Conservation (phyloP, 768 basidiomycete genomes). For the Lactarius sp. region DNA sequence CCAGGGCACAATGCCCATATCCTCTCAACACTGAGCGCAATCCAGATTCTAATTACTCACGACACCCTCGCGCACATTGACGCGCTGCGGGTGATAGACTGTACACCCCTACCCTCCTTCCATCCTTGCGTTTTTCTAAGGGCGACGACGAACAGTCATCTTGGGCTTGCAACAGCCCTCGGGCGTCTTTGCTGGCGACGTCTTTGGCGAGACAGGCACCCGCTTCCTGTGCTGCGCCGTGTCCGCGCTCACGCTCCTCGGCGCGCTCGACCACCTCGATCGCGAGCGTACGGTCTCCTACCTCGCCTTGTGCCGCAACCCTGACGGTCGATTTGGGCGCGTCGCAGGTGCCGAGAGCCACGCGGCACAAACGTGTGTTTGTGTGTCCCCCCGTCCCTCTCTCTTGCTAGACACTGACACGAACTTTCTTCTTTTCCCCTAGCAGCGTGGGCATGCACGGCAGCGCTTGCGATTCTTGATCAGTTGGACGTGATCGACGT, state of each 20-base stretch:
- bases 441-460: too few relatives aligned
- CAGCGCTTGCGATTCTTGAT: too few relatives aligned
- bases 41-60: too few relatives aligned
- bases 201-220: constrained; percentile 89
- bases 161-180: constrained; percentile 66
- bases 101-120: too few relatives aligned
- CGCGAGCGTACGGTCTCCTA: constrained; percentile 63
- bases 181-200: constrained; percentile 86
- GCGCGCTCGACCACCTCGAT: constrained; percentile 64
- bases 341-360: constrained; percentile 87
- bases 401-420: background rate
- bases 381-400: background rate
- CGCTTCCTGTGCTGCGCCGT: constrained; percentile 90
- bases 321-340: constrained; percentile 92
- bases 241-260: constrained; percentile 75
- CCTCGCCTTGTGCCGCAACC: constrained; percentile 77
- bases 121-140: background rate
- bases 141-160: background rate
- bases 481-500: too few relatives aligned
- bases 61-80: too few relatives aligned
- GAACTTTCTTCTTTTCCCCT: background rate
- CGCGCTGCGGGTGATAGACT: too few relatives aligned
- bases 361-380: constrained; percentile 71
- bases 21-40: too few relatives aligned
- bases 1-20: too few relatives aligned